A percentile compares a stretch with the other conserved stretches of the same genome.
Evolutionary conservation across 768 basidiomycete genomes (phyloP).

Genomic region (Paxillus involutus): DNA sequence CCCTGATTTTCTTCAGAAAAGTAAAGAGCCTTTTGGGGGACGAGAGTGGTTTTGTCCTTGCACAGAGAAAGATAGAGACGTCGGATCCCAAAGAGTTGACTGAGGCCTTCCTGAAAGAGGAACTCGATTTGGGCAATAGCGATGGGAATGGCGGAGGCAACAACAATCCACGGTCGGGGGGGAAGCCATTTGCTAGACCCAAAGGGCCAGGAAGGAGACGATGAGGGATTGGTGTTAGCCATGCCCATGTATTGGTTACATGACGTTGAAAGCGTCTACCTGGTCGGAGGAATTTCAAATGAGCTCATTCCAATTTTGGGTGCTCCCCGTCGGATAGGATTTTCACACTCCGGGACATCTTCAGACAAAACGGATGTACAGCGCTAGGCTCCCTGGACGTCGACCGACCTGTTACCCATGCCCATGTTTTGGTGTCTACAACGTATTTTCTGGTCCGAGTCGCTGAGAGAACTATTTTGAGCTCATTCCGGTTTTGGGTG

Average conservation of each 20-base stretch:
- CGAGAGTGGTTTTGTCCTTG: constrained; percentile 39
- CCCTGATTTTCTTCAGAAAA: constrained; percentile 51
- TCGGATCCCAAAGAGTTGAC: constrained; percentile 76
- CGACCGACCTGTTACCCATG: no score
- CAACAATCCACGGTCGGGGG: constrained; percentile 8
- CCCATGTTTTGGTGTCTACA: neutral
- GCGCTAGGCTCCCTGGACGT: no score
- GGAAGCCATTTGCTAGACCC: constrained; percentile 62
- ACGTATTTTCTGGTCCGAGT: no score
- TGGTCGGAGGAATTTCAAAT: no score
- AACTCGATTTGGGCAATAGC: constrained; percentile 43
- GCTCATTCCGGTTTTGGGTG: no score
- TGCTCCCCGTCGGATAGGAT: no score
- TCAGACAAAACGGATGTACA: no score
- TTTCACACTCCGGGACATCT: no score
- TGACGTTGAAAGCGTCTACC: neutral
- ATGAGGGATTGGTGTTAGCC: constrained; percentile 10
- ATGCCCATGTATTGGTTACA: neutral
- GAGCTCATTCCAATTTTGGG: no score
- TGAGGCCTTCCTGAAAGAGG: constrained; percentile 57
- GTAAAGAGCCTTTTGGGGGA: constrained; percentile 53
- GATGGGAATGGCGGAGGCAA: constrained; percentile 4
- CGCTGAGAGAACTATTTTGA: no score
- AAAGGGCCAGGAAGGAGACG: constrained; percentile 64
- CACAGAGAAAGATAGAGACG: constrained; percentile 75